These are phyloP conservation scores for Malassezia furfur DNA, from an alignment of 1,284 basidiomycete species.

Conservation along the genomic window DNA sequence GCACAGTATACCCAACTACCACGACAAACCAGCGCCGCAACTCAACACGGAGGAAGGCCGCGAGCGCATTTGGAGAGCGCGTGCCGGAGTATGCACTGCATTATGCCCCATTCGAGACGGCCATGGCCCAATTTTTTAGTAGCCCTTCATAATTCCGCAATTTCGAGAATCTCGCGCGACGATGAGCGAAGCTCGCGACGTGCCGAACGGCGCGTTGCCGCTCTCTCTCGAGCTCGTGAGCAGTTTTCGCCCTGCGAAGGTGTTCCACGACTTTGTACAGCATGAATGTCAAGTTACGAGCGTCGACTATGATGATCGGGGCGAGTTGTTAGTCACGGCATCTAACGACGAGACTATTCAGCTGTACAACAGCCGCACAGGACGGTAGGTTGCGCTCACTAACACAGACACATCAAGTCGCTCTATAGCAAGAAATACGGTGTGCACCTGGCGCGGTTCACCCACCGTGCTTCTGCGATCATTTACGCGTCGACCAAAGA, in stretches of 20 bases:
- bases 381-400: constrained; percentile 62
- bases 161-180: constrained; percentile 1
- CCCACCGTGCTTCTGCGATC: constrained; percentile 74
- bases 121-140: constrained; percentile 12
- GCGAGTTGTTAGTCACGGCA: constrained; percentile 73
- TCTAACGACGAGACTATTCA: constrained; percentile 88
- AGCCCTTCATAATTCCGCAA: constrained; percentile 9
- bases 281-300: constrained; percentile 59
- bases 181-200: not conserved
- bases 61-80: constrained; percentile 14
- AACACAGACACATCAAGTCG: constrained; percentile 57
- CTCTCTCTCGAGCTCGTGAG: constrained; percentile 19
- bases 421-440: constrained; percentile 93
- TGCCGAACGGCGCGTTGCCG: not conserved
- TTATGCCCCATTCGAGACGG: constrained; percentile 7
- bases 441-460: constrained; percentile 82
- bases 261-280: constrained; percentile 55
- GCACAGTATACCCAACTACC: not conserved
- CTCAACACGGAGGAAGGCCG: not conserved
- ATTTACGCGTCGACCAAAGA: constrained; percentile 89
- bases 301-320: constrained; percentile 79
- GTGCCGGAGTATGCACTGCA: constrained; percentile 9
- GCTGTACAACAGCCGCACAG: constrained; percentile 74
- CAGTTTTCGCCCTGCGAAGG: constrained; percentile 70
- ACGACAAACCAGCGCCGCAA: not conserved